These are phyloP conservation scores for Talaromyces thailandensis DNA, from an alignment of 495 filamentous ascomycete genomes.

Conservation along the genomic window DNA sequence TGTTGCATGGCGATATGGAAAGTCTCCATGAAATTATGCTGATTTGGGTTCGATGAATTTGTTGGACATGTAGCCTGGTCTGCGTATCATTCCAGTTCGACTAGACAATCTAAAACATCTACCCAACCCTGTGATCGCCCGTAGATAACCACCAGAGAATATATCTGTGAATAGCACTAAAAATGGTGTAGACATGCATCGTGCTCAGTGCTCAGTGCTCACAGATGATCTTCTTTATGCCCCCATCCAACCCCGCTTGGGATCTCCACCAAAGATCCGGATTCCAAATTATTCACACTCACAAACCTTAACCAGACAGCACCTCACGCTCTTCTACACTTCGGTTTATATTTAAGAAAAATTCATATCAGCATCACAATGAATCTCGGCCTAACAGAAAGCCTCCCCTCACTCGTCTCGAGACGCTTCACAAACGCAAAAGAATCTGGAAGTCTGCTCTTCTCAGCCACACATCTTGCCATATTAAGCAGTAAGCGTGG, in stretches of 20 bases:
- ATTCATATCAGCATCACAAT: slow-evolving; percentile 12
- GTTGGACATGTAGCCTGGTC: background rate
- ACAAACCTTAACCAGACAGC: background rate
- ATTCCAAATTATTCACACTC: background rate
- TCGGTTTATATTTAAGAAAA: background rate
- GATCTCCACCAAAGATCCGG: background rate
- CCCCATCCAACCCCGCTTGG: background rate
- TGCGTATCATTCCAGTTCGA: background rate
- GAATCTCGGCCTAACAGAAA: slow-evolving; percentile 33
- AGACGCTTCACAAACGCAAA: slow-evolving; percentile 44
- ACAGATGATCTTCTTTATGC: background rate
- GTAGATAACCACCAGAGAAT: background rate
- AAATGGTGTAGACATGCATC: background rate
- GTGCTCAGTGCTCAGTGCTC: background rate
- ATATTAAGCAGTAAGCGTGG: slow-evolving; percentile 40
- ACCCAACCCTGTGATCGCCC: background rate
- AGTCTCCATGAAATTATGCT: background rate
- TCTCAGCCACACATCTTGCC: slow-evolving; percentile 50
- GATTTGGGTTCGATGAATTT: background rate
- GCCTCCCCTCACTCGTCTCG: slow-evolving; percentile 44
- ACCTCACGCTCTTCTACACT: background rate
- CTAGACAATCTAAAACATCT: background rate
- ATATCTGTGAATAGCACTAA: background rate
- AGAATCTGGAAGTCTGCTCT: slow-evolving; percentile 43
- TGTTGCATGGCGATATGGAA: background rate